Evolutionary conservation across 2,329 filamentous ascomycete genomes (phyloP).

Genomic region (Trichophyton benhamiae): DNA sequence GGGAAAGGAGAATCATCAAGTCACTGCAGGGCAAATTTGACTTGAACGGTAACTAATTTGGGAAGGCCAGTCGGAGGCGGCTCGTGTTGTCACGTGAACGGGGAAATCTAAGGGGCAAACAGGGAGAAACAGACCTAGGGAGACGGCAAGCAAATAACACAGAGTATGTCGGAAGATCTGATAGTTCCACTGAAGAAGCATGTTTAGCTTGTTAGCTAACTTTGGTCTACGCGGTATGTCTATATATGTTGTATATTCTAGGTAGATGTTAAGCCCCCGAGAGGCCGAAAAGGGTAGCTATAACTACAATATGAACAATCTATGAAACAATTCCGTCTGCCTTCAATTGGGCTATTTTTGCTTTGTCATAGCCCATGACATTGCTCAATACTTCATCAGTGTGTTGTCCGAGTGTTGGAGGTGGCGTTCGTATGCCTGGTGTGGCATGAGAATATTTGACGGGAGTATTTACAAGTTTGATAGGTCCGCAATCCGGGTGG

Average conservation of each 20-base stretch:
- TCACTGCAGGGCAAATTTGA: background rate
- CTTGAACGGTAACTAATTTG: background rate
- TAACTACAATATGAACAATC: too few relatives aligned
- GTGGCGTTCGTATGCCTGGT: conserved; percentile 62
- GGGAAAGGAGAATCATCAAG: background rate
- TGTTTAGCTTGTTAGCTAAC: background rate
- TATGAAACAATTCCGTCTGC: conserved; percentile 54
- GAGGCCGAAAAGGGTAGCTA: background rate
- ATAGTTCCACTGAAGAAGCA: background rate
- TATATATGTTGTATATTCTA: background rate
- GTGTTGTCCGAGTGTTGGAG: conserved; percentile 77
- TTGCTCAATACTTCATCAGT: conserved; percentile 62
- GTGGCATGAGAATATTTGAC: conserved; percentile 82
- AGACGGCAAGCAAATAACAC: background rate
- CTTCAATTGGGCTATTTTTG: conserved; percentile 51
- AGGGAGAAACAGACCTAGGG: background rate
- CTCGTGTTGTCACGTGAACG: background rate
- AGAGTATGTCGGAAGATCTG: background rate
- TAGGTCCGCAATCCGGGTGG: conserved; percentile 67
- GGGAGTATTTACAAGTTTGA: conserved; percentile 86
- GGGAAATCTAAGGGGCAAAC: conserved; percentile 1
- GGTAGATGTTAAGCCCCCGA: background rate
- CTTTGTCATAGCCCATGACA: conserved; percentile 48
- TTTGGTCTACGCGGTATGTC: background rate
- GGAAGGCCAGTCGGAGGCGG: background rate